Conservation (phyloP, 108 stramenopile species). For the Pseudonitzschia delicatissima region DNA sequence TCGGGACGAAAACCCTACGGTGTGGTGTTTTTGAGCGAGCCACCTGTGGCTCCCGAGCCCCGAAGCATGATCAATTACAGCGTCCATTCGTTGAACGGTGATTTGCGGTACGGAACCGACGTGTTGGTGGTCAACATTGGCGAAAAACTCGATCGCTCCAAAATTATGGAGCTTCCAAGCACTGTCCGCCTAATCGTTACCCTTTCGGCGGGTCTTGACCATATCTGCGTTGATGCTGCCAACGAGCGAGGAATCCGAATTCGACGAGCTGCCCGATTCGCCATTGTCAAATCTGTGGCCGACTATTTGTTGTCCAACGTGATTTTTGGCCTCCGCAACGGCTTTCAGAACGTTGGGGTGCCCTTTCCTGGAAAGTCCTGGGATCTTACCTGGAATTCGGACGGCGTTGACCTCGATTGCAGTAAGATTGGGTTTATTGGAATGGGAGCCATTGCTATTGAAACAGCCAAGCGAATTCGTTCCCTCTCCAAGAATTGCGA, state of each 20-base stretch:
- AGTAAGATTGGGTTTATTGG: slow-evolving; percentile 52
- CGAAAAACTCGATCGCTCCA: slow-evolving; percentile 35
- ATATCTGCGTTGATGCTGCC: slow-evolving; percentile 53
- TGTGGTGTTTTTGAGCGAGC: slow-evolving; percentile 35
- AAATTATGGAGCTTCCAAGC: slow-evolving; percentile 46
- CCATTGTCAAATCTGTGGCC: slow-evolving; percentile 48
- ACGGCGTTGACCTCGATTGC: slow-evolving; percentile 41
- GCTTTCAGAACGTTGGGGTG: slow-evolving; percentile 49
- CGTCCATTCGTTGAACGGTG: slow-evolving; percentile 27
- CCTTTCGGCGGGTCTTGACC: slow-evolving; percentile 59
- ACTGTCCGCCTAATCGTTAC: slow-evolving; percentile 46
- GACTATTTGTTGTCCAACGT: slow-evolving; percentile 47
- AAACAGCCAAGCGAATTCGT: slow-evolving; percentile 38
- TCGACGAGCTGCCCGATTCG: slow-evolving; percentile 45
- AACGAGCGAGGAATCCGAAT: slow-evolving; percentile 46
- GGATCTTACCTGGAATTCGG: slow-evolving; percentile 61
- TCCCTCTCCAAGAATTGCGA: slow-evolving; percentile 33
- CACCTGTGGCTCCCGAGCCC: slow-evolving; percentile 37
- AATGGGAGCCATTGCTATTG: slow-evolving; percentile 54
- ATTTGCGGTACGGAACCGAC: slow-evolving; percentile 27
- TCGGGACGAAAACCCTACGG: slow-evolving; percentile 47
- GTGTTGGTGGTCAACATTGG: slow-evolving; percentile 53
- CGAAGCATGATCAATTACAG: slow-evolving; percentile 25
- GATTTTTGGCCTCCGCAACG: slow-evolving; percentile 56
- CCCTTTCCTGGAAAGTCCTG: slow-evolving; percentile 53